Percentiles rank a stretch among this genome's conserved stretches.
These are phyloP conservation scores for Alternaria burnsii DNA, from an alignment of 2,329 filamentous ascomycete genomes.

Conservation along the genomic window DNA sequence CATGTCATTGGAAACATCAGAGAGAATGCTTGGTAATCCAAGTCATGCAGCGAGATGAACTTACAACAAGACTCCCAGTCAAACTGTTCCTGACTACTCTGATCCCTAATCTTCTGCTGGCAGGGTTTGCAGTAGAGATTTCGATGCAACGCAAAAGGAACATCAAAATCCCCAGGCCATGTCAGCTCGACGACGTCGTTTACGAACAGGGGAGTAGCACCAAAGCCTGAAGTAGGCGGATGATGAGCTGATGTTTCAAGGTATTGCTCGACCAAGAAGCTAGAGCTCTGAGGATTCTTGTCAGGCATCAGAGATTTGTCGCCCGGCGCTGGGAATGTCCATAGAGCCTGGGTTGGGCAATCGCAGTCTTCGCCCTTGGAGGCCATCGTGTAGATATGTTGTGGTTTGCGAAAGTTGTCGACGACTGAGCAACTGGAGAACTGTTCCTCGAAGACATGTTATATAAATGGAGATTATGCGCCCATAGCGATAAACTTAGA, in stretches of 20 bases:
- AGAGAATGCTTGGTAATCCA: neutral
- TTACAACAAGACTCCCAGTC: constrained; percentile 1
- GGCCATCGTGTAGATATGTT: neutral
- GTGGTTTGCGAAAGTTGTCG: neutral
- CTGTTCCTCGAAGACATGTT: neutral
- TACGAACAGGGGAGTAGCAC: neutral
- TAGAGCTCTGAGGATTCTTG: neutral
- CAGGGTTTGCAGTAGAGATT: neutral
- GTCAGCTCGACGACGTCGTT: neutral
- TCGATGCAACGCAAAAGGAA: neutral
- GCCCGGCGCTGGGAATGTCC: neutral
- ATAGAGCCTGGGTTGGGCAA: neutral
- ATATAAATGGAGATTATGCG: neutral
- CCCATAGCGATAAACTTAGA: neutral
- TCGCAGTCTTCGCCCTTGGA: neutral
- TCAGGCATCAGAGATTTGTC: neutral
- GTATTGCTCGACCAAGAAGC: neutral
- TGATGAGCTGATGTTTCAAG: neutral
- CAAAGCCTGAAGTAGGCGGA: neutral
- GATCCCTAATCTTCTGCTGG: neutral
- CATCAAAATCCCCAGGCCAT: neutral
- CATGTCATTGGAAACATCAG: neutral
- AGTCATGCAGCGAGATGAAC: neutral
- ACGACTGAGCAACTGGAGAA: neutral
- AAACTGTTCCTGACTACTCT: neutral